Percentiles rank a stretch among this genome's conserved stretches.
phyloP scores from a whole-genome alignment of 2,329 filamentous ascomycete genomes.

The Calonectria naviculata region DNA sequence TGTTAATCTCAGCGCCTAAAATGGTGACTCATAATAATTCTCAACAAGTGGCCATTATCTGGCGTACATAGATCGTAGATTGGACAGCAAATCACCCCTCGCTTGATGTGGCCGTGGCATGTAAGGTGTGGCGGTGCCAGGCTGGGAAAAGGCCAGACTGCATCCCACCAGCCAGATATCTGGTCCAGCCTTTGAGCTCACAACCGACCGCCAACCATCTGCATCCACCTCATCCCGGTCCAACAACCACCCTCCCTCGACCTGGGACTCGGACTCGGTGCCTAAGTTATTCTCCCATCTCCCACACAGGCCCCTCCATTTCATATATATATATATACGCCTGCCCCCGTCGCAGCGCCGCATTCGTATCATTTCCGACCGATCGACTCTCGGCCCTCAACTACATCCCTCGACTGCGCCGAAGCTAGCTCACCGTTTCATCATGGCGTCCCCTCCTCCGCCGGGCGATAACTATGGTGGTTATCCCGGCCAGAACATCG shows the following conservation, averaged over 20 bases:
- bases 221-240: constrained; percentile 34
- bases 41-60: constrained; percentile 3
- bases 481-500: constrained; percentile 49
- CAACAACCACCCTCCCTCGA: constrained; percentile 29
- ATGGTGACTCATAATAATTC: neutral
- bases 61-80: constrained; percentile 30
- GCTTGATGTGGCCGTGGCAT: constrained; percentile 35
- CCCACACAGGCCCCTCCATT: neutral
- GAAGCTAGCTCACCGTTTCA: constrained; percentile 43
- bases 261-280: constrained; percentile 37
- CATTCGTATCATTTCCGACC: constrained; percentile 22
- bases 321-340: neutral
- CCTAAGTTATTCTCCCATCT: constrained; percentile 19
- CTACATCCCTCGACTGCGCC: constrained; percentile 36
- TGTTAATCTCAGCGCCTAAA: neutral
- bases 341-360: constrained; percentile 25
- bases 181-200: constrained; percentile 40
- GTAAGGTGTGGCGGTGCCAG: constrained; percentile 40
- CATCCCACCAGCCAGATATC: constrained; percentile 18
- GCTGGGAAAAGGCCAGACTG: constrained; percentile 42
- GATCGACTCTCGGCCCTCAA: constrained; percentile 16
- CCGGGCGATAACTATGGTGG: constrained; percentile 59
- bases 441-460: constrained; percentile 67
- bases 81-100: constrained; percentile 32
- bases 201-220: constrained; percentile 31